Evolutionary conservation across 371 early-diverging fungal genomes (phyloP), one percentile per base, ranked within the genome.

Genomic region (Mucor racemosus): DNA sequence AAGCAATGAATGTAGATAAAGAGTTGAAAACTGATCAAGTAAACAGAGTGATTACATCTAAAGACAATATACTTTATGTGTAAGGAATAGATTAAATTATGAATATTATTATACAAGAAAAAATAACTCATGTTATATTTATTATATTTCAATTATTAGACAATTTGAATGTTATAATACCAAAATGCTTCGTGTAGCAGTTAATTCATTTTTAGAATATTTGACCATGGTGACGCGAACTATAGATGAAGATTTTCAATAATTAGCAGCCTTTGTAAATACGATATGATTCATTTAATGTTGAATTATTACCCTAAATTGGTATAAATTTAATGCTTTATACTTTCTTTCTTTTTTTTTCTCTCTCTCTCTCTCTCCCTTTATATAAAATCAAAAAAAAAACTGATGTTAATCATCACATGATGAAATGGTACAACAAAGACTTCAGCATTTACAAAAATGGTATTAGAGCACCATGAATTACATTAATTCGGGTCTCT

Each of bases 121-220:
- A 26, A 26, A 26, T 1, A 76, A 78, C 72, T 84, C 36, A 46
- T 42, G 36, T 34, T 55, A 44, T 35, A 35, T 35, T 14, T 26
- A 26, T 26, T 26, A 26, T 26, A 1, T 26, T 26, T 26, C 26
- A 26, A 26, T 26, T 26, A 33, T 69, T 38, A 80, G 84, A 5
- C 71, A 69, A n/a, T 84, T 81, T 68, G 78, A 79, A 14, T 75
- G 80, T 46, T 69, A 71, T 8, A 78, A 78, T 19, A 75, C 73
- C 8, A 75, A 76, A 13, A 78, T 79, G 81, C 72, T 84, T 57
- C 79, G 84, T 36, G 84, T 84, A 19, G 76, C 84, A 21, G 77
- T 78, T 19, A 84, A 80, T 44, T 81, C 84, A 14, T 84, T 81
- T 66, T 65, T 84, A 56, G 84, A 84, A 33, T 78, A 78, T 67